phyloP scores from a whole-genome alignment of 306 rosid genomes.

The Sicyos edulis region DNA sequence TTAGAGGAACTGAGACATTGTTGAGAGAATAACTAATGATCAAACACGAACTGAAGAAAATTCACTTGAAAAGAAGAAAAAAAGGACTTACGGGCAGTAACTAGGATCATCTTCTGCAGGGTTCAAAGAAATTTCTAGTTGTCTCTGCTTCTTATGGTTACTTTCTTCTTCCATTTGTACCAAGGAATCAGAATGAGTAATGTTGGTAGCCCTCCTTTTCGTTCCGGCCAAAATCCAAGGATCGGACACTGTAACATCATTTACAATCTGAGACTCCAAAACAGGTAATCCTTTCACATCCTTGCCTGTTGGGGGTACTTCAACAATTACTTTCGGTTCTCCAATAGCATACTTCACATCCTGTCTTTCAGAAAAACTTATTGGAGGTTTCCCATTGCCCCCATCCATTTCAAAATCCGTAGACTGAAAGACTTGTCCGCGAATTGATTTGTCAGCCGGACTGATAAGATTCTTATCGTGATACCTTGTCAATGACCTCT shows the following conservation, averaged over 20 bases:
- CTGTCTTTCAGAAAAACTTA: constrained; percentile 32
- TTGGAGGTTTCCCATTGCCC: constrained; percentile 34
- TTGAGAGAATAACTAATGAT: no score
- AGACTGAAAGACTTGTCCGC: constrained; percentile 21
- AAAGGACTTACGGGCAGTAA: constrained; percentile 38
- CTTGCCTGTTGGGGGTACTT: constrained; percentile 53
- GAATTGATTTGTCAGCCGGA: constrained; percentile 18
- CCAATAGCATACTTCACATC: constrained; percentile 37
- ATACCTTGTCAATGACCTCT: constrained; percentile 18
- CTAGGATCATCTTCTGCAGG: constrained; percentile 30
- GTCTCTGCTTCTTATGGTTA: constrained; percentile 57
- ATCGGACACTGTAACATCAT: constrained; percentile 39
- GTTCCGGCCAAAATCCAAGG: constrained; percentile 38
- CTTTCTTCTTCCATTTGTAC: constrained; percentile 31
- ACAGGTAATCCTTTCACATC: constrained; percentile 23
- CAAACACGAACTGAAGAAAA: neutral
- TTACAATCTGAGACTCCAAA: constrained; percentile 30
- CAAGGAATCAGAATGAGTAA: constrained; percentile 25
- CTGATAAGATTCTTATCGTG: constrained; percentile 31
- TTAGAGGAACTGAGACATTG: neutral
- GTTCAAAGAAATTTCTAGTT: constrained; percentile 29
- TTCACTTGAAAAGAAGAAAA: neutral
- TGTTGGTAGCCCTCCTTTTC: constrained; percentile 53
- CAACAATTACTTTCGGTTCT: constrained; percentile 83
- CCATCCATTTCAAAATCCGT: constrained; percentile 21